Conservation (phyloP, 1,284 basidiomycete genomes). For the Thecaphora thlaspeos region DNA sequence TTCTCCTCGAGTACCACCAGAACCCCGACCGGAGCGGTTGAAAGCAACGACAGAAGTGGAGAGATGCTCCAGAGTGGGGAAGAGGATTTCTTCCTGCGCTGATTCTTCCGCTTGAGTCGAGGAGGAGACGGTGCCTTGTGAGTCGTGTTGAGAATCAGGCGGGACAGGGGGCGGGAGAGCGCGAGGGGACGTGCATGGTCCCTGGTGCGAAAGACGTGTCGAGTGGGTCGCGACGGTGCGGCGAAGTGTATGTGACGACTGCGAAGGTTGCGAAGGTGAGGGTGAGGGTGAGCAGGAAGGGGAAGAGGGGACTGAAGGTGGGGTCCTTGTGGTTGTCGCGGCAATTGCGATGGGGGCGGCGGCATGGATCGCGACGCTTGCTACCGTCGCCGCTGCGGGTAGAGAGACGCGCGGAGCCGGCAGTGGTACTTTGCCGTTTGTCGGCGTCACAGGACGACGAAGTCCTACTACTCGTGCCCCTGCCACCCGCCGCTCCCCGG, state of each 20-base stretch:
- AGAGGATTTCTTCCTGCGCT: slow-evolving; percentile 12
- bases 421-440: too few relatives aligned
- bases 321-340: neutral
- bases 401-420: too few relatives aligned
- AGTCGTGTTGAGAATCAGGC: neutral
- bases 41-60: too few relatives aligned
- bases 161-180: neutral
- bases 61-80: neutral
- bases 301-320: neutral
- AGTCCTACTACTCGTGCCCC: too few relatives aligned
- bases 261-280: neutral
- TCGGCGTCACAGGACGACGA: too few relatives aligned
- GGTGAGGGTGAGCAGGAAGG: neutral
- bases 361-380: too few relatives aligned
- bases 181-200: too few relatives aligned
- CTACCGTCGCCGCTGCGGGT: too few relatives aligned
- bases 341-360: too few relatives aligned
- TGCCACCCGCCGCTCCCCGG: neutral
- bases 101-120: slow-evolving; percentile 28
- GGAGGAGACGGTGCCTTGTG: slow-evolving; percentile 2
- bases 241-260: neutral
- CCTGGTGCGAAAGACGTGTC: too few relatives aligned
- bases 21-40: too few relatives aligned
- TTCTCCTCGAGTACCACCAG: too few relatives aligned
- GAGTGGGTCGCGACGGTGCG: neutral